Evolutionary conservation across 2,329 filamentous ascomycete species (phyloP).

Genomic region (Penicillium fuscoglaucum): DNA sequence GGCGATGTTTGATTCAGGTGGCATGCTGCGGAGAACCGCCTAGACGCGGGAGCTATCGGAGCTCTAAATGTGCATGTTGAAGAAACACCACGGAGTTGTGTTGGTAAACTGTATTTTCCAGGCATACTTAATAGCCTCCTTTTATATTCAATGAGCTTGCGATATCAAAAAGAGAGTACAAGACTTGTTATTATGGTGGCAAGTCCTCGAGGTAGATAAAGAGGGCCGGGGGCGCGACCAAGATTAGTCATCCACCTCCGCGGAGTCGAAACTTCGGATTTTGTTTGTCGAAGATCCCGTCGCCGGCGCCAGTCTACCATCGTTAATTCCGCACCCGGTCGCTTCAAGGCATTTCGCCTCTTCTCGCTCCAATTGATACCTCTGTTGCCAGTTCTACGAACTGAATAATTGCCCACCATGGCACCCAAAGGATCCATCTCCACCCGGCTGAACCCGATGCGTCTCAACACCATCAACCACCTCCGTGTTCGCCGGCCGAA

Average conservation of each 20-base stretch:
- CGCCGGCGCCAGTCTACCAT: constrained; percentile 14
- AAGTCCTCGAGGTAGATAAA: constrained; percentile 2
- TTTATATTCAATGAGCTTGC: too few relatives aligned
- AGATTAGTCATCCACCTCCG: constrained; percentile 37
- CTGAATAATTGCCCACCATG: constrained; percentile 33
- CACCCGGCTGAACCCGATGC: constrained; percentile 48
- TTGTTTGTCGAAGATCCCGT: constrained; percentile 16
- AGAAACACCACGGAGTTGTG: constrained; percentile 19
- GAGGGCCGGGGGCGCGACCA: neutral
- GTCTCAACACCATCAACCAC: constrained; percentile 51
- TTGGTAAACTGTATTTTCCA: constrained; percentile 16
- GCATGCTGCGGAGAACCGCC: constrained; percentile 26
- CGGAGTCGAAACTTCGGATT: constrained; percentile 30
- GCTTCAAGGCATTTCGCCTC: constrained; percentile 6
- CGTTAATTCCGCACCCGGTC: constrained; percentile 13
- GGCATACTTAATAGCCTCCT: constrained; percentile 21
- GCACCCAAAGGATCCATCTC: constrained; percentile 44
- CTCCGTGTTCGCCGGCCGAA: constrained; percentile 66
- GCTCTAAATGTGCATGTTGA: constrained; percentile 14
- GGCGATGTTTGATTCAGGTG: constrained; percentile 26
- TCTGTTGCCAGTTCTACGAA: neutral
- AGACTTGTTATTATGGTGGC: constrained; percentile 7
- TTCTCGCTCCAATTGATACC: neutral
- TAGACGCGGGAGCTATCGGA: constrained; percentile 15
- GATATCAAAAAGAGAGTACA: neutral